These are phyloP conservation scores for Picochlorum sp. DNA, from an alignment of 139 green algal species.

Conservation along the genomic window DNA sequence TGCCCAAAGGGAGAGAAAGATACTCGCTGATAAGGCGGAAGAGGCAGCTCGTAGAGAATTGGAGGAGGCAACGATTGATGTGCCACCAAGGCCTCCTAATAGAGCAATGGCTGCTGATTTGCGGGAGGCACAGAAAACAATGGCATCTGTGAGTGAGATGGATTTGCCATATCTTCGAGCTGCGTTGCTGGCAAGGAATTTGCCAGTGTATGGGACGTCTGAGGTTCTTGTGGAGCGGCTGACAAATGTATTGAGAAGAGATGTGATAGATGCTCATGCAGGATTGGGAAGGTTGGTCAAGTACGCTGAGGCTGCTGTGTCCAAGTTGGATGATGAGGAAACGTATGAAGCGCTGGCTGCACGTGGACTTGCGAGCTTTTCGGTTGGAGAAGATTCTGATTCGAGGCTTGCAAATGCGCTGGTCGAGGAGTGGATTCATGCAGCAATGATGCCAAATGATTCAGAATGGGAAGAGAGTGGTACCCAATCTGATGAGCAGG, in stretches of 20 bases:
- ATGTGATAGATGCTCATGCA: constrained; percentile 14
- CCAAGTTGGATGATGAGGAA: constrained; percentile 10
- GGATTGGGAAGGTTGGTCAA: constrained; percentile 14
- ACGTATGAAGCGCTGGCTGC: constrained; percentile 11
- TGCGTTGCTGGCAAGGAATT: background rate
- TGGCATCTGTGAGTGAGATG: background rate
- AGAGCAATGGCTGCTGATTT: constrained; percentile 5
- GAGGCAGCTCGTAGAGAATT: background rate
- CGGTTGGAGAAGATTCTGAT: background rate
- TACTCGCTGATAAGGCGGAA: background rate
- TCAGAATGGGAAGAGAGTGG: background rate
- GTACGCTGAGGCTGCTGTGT: constrained; percentile 17
- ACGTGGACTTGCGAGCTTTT: background rate
- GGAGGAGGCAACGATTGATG: constrained; percentile 10
- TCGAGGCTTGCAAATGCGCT: constrained; percentile 2
- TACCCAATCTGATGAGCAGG: background rate
- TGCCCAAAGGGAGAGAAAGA: background rate
- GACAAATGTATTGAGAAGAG: constrained; percentile 7
- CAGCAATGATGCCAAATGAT: background rate
- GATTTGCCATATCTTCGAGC: constrained; percentile 13
- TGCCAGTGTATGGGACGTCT: constrained; percentile 18
- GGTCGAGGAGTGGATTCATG: constrained; percentile 11
- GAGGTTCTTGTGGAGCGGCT: constrained; percentile 22
- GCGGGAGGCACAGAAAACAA: background rate
- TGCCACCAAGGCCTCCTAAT: constrained; percentile 7